A percentile compares a stretch with the other conserved stretches of the same genome.
phyloP scores from a whole-genome alignment of 2,329 filamentous ascomycete species.

The Phaeosphaeria sp. region DNA sequence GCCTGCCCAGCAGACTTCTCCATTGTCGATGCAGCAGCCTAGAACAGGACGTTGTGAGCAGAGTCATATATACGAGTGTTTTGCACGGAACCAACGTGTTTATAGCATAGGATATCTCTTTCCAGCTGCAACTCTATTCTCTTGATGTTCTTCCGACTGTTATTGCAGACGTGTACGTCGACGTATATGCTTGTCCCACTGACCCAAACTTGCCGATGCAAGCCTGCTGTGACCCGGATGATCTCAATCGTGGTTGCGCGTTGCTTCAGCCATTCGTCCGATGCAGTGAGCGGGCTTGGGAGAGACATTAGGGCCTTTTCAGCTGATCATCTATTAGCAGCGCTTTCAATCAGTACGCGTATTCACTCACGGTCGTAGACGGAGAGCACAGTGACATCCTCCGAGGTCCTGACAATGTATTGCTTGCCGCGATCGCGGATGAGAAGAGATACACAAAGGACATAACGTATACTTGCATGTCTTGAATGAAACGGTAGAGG shows the following conservation, averaged over 20 bases:
- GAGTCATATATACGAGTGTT: neutral
- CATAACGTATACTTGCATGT: slow-evolving; percentile 58
- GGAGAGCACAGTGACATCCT: slow-evolving; percentile 58
- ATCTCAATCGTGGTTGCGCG: slow-evolving; percentile 51
- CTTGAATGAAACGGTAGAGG: slow-evolving; percentile 62
- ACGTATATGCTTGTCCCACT: slow-evolving; percentile 62
- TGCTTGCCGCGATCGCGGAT: slow-evolving; percentile 57
- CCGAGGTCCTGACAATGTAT: slow-evolving; percentile 58
- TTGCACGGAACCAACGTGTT: slow-evolving; percentile 49
- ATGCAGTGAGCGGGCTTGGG: slow-evolving; percentile 58
- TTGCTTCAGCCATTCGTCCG: slow-evolving; percentile 54
- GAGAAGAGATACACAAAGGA: slow-evolving; percentile 56
- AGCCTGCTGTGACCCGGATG: slow-evolving; percentile 58
- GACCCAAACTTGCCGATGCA: slow-evolving; percentile 66
- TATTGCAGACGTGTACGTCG: slow-evolving; percentile 60
- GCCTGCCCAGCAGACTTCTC: slow-evolving; percentile 59
- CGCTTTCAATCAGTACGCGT: neutral
- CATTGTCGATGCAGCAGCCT: slow-evolving; percentile 57
- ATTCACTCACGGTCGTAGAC: slow-evolving; percentile 59
- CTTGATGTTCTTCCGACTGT: slow-evolving; percentile 56
- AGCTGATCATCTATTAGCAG: slow-evolving; percentile 39
- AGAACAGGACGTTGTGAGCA: slow-evolving; percentile 25
- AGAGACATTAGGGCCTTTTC: slow-evolving; percentile 62
- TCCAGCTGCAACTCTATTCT: slow-evolving; percentile 61
- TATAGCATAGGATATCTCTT: slow-evolving; percentile 58